phyloP scores from a whole-genome alignment of 2,329 filamentous ascomycete species.

The Bipolaris cookei region DNA sequence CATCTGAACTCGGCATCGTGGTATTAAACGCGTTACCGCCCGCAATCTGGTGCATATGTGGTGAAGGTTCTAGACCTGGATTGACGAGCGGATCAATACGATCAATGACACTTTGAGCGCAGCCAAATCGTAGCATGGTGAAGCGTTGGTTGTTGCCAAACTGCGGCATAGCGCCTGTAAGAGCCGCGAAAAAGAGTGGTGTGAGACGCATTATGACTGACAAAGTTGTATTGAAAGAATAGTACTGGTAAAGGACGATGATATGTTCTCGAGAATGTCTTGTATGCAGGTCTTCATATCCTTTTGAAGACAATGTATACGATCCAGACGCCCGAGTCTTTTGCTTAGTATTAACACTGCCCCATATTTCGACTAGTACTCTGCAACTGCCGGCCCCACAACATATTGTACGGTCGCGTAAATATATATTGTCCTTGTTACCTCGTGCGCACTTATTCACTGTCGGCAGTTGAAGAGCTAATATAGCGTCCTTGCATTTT shows the following conservation, averaged over 20 bases:
- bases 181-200: slow-evolving; percentile 29
- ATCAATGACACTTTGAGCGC: slow-evolving; percentile 41
- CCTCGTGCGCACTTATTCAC: background rate
- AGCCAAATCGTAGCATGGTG: slow-evolving; percentile 46
- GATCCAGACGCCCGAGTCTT: background rate
- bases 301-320: background rate
- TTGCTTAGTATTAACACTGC: too few species aligned
- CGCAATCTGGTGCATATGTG: slow-evolving; percentile 51
- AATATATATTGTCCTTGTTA: slow-evolving; percentile 2
- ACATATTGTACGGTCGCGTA: background rate
- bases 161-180: slow-evolving; percentile 33
- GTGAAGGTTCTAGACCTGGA: slow-evolving; percentile 43
- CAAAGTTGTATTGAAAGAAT: background rate
- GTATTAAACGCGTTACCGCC: slow-evolving; percentile 57
- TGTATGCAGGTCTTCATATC: background rate
- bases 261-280: background rate
- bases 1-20: slow-evolving; percentile 49
- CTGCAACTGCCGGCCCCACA: slow-evolving; percentile 7
- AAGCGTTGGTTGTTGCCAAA: slow-evolving; percentile 16
- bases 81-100: slow-evolving; percentile 46
- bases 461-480: slow-evolving; percentile 20
- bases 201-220: slow-evolving; percentile 29
- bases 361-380: background rate
- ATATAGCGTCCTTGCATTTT: slow-evolving; percentile 15
- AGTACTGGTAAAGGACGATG: background rate